Conservation (phyloP, 2,329 filamentous ascomycete species). For the Canariomyces notabilis region DNA sequence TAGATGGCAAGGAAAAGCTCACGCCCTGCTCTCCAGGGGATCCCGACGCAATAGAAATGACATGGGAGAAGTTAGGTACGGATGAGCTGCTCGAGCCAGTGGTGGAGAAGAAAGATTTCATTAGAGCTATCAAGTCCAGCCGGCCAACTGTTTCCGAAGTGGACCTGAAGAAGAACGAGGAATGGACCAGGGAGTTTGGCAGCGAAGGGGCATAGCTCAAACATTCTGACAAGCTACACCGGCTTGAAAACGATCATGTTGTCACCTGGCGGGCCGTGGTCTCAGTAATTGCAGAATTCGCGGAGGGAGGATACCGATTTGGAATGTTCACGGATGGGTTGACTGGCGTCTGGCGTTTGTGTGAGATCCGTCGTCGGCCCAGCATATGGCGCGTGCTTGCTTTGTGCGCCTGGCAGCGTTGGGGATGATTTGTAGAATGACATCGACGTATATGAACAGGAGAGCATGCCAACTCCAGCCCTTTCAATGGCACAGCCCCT, state of each 20-base stretch:
- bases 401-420: background rate
- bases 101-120: conserved; percentile 84
- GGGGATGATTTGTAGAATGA: conserved; percentile 5
- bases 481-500: background rate
- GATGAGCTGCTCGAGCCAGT: conserved; percentile 83
- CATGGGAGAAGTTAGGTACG: conserved; percentile 79
- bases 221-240: too few species aligned
- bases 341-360: conserved; percentile 21
- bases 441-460: background rate
- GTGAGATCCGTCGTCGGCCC: conserved; percentile 1
- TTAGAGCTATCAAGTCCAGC: conserved; percentile 83
- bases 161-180: conserved; percentile 76
- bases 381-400: conserved; percentile 7
- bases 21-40: conserved; percentile 96
- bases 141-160: conserved; percentile 85
- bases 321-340: too few species aligned
- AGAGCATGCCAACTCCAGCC: background rate
- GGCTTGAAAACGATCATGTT: too few species aligned
- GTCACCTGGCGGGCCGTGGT: background rate
- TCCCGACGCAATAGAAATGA: conserved; percentile 81
- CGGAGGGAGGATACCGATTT: background rate
- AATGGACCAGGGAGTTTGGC: conserved; percentile 96
- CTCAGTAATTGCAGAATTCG: background rate
- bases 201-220: conserved; percentile 64
- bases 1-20: conserved; percentile 61